phyloP scores from a whole-genome alignment of 495 filamentous ascomycete species.

The Hypoxylon rickii region DNA sequence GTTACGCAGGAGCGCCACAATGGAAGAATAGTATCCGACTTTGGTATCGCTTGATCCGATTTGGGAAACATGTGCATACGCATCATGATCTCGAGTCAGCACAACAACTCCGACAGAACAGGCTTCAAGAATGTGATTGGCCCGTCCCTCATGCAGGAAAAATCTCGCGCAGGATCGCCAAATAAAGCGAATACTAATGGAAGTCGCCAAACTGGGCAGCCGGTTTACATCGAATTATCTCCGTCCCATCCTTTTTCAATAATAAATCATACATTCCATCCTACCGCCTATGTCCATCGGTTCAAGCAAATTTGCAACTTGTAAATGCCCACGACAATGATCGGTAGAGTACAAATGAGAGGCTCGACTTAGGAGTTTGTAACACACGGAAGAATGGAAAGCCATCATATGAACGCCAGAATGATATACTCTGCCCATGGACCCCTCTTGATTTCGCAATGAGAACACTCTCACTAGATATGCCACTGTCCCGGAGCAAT shows the following conservation, averaged over 20 bases:
- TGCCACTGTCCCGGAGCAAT: slow-evolving; percentile 9
- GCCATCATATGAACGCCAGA: too few relatives aligned
- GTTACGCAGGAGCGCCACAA: slow-evolving; percentile 12
- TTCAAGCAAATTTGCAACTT: slow-evolving; percentile 18
- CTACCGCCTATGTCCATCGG: slow-evolving; percentile 9
- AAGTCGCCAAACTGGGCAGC: slow-evolving; percentile 9
- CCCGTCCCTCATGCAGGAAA: not conserved
- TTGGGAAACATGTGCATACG: slow-evolving; percentile 13
- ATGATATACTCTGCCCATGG: not conserved
- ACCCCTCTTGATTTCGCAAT: slow-evolving; percentile 3
- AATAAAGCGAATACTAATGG: slow-evolving; percentile 3
- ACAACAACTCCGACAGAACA: not conserved
- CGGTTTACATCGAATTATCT: slow-evolving; percentile 29
- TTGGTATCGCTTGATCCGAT: slow-evolving; percentile 9
- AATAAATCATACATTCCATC: slow-evolving; percentile 18
- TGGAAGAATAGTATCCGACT: slow-evolving; percentile 1
- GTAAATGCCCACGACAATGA: slow-evolving; percentile 13
- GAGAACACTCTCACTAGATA: slow-evolving; percentile 6
- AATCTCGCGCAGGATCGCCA: slow-evolving; percentile 9
- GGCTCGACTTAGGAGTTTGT: too few relatives aligned
- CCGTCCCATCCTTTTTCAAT: slow-evolving; percentile 7
- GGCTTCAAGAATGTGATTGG: slow-evolving; percentile 3
- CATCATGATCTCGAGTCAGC: slow-evolving; percentile 9
- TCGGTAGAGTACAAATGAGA: slow-evolving; percentile 24
- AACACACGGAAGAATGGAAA: too few relatives aligned